These are phyloP conservation scores for Whalleya microplaca DNA, from an alignment of 2,329 filamentous ascomycete genomes.

Conservation along the genomic window DNA sequence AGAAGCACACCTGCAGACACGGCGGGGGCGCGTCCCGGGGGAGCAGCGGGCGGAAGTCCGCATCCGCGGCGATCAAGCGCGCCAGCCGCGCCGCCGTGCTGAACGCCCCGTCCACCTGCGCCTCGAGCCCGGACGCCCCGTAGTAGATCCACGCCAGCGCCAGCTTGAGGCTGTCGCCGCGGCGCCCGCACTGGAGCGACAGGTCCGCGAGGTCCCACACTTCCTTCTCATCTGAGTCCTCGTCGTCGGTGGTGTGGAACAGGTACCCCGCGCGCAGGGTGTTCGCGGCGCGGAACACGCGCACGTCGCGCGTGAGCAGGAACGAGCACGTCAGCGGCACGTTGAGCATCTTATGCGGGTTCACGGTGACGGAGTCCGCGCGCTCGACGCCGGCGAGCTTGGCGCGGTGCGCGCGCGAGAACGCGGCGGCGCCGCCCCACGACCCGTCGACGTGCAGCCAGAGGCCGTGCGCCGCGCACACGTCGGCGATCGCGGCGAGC, in stretches of 20 bases:
- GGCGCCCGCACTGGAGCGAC: slow-evolving; percentile 89
- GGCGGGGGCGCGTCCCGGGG: slow-evolving; percentile 78
- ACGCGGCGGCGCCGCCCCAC: slow-evolving; percentile 86
- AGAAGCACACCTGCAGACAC: slow-evolving; percentile 95
- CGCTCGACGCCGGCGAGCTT: slow-evolving; percentile 73
- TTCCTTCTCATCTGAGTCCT: slow-evolving; percentile 50
- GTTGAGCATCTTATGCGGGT: slow-evolving; percentile 97
- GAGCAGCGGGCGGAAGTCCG: slow-evolving; percentile 74
- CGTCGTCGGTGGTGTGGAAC: slow-evolving; percentile 64
- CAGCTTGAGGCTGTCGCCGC: slow-evolving; percentile 84
- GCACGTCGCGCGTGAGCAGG: slow-evolving; percentile 76
- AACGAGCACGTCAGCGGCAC: slow-evolving; percentile 91
- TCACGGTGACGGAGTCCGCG: slow-evolving; percentile 83
- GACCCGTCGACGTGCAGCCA: slow-evolving; percentile 95
- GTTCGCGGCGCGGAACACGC: slow-evolving; percentile 80
- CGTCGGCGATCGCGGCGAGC: slow-evolving; percentile 67
- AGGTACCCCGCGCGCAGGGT: slow-evolving; percentile 86
- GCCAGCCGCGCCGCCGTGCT: slow-evolving; percentile 70
- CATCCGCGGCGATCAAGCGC: slow-evolving; percentile 55
- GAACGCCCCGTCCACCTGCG: slow-evolving; percentile 74
- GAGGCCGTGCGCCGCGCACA: slow-evolving; percentile 73
- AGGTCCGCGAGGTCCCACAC: slow-evolving; percentile 90
- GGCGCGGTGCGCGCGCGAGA: slow-evolving; percentile 63
- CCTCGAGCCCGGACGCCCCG: slow-evolving; percentile 72
- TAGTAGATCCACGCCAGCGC: slow-evolving; percentile 91